Conservation (phyloP, 179 eudicot species). For the Silene coronaria region DNA sequence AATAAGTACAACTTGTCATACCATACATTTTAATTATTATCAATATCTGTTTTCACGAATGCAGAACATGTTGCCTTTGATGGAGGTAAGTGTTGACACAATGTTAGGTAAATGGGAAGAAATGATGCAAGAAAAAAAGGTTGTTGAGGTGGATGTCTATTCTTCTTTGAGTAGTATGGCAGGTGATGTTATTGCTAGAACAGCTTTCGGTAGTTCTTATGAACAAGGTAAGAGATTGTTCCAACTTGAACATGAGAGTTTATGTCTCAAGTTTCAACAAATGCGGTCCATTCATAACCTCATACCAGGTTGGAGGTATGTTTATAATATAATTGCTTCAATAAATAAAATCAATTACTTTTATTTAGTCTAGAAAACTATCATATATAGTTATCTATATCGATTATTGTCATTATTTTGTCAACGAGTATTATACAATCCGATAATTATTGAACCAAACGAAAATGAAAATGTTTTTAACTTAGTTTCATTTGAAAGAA, state of each 20-base stretch:
- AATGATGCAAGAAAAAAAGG: not conserved
- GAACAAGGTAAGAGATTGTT: slow-evolving; percentile 15
- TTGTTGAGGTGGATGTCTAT: slow-evolving; percentile 8
- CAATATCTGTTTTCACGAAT: not conserved
- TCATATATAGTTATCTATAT: no score
- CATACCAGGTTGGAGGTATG: slow-evolving; percentile 22
- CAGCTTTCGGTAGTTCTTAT: slow-evolving; percentile 20
- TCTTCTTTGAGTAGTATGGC: slow-evolving; percentile 1
- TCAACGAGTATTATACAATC: no score
- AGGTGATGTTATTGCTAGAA: slow-evolving; percentile 16
- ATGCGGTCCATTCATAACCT: not conserved
- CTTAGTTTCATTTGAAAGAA: no score
- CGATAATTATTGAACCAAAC: no score
- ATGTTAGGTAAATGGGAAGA: slow-evolving; percentile 19
- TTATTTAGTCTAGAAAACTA: no score
- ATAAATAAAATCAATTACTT: no score
- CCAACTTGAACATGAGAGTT: slow-evolving; percentile 10
- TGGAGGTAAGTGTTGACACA: slow-evolving; percentile 11
- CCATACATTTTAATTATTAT: not conserved
- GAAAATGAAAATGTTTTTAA: no score
- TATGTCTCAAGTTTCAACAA: not conserved
- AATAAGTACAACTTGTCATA: no score
- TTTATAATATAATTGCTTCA: not conserved
- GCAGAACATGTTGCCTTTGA: slow-evolving; percentile 19
- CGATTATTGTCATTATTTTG: no score